A percentile compares a stretch with the other conserved stretches of the same genome.
Evolutionary conservation across 169 alveolate species (phyloP).

Genomic region (Eimeria maxima): DNA sequence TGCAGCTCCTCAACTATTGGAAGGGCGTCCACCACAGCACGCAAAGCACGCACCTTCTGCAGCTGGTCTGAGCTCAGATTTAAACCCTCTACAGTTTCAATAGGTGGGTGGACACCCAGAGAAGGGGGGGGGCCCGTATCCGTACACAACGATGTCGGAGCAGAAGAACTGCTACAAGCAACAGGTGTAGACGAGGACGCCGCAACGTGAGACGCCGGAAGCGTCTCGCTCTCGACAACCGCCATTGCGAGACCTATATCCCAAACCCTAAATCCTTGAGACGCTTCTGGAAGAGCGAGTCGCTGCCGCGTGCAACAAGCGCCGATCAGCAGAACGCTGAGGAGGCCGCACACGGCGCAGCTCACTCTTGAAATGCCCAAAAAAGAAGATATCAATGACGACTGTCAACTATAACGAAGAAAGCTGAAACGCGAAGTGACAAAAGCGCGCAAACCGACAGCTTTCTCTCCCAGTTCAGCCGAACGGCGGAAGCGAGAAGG

Average conservation of each 20-base stretch:
- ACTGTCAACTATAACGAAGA: not conserved
- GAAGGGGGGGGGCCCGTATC: constrained; percentile 57
- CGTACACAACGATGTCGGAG: not conserved
- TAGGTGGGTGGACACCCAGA: constrained; percentile 8
- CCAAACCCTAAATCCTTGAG: not conserved
- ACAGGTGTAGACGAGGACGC: not conserved
- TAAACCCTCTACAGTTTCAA: not conserved
- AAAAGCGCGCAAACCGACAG: not conserved
- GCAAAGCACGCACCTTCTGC: not conserved
- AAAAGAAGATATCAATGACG: not conserved
- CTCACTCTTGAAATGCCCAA: not conserved
- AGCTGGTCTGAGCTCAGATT: constrained; percentile 4
- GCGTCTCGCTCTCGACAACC: constrained; percentile 39
- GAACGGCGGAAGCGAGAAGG: not conserved
- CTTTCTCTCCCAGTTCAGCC: not conserved
- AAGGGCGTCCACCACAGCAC: constrained; percentile 7
- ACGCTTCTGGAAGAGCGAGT: not conserved
- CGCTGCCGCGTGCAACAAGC: not conserved
- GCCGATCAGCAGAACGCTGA: not conserved
- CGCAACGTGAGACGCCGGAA: not conserved
- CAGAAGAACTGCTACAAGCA: not conserved
- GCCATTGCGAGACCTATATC: constrained; percentile 1
- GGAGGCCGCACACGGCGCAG: not conserved
- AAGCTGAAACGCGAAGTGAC: not conserved
- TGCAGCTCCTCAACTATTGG: constrained; percentile 6